Conservation (phyloP, 2,329 filamentous ascomycete genomes). For the Pestalotiopsis sp. region DNA sequence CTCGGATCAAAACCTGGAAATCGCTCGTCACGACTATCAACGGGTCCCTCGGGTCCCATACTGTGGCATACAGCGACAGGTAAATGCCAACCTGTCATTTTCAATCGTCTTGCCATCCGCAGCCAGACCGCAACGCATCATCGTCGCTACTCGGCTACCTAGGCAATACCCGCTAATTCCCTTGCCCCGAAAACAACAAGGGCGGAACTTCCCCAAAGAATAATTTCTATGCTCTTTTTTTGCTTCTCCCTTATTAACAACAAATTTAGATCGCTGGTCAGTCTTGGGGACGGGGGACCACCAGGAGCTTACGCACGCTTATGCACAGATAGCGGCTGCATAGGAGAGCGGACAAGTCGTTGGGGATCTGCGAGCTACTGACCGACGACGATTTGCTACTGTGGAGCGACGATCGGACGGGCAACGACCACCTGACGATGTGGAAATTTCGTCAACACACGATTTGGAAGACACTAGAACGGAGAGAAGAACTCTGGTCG, state of each 20-base stretch:
- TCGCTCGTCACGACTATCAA: background rate
- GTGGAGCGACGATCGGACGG: conserved; percentile 16
- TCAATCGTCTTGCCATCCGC: background rate
- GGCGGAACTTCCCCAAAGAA: conserved; percentile 9
- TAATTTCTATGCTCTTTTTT: background rate
- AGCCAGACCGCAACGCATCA: background rate
- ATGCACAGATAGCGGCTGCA: background rate
- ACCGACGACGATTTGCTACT: background rate
- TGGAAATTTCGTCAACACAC: background rate
- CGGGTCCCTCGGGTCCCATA: too few relatives aligned
- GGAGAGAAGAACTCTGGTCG: background rate
- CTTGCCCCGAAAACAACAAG: background rate
- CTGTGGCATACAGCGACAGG: too few relatives aligned
- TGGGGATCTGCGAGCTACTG: conserved; percentile 43
- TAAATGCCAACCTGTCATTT: background rate
- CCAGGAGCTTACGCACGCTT: conserved; percentile 7
- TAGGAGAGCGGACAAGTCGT: conserved; percentile 41
- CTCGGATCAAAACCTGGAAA: background rate
- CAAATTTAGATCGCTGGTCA: background rate
- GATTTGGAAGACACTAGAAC: background rate
- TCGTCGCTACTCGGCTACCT: background rate
- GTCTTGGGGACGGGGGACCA: background rate
- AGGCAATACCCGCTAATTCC: background rate
- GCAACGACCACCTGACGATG: background rate
- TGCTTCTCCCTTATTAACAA: background rate